Base-by-base conservation (phyloP, 169 alveolate species). In the Cryptosporidium sp. region DNA sequence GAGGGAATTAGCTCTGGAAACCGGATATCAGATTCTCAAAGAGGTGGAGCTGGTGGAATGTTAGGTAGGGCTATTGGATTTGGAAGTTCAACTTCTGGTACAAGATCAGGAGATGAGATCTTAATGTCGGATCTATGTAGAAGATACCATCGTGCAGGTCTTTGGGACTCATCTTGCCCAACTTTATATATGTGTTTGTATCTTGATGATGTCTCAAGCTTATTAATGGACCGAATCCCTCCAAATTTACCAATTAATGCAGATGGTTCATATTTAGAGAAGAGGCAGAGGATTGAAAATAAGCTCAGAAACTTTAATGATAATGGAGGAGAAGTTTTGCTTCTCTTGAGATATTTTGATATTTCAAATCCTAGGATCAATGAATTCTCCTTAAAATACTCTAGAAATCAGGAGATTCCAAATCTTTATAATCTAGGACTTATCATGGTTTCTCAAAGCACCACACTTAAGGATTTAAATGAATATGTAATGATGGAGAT, bases 81-180 rank as follows among this genome's bases (percentile, higher is more conserved):
- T n/a, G 67, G 67, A 26, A 9, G 7, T 10, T 2, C 67, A 26
- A 56, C 2, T 56, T 26, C 67, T n/a, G 72, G 72, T n/a, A n/a
- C 72, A 31, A 37, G 35, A 10, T 31, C 72, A 21, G 70, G 75
- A 35, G 89, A 39, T 8, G 75, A 65, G 1, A 29, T 65, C 26
- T 26, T 61, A 7, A 18, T 80, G 68, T 80, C 89, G 1, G 89
- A 80, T 18, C 67, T 80, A 21, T 80, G 89, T 58, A 60, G 75
- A 29, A 80, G 75, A 26, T 80, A 80, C 45, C 89, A 80, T 51
- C 69, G 89, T 42, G 89, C 52, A 31, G 89, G 89, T 44, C 61
- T 80, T 18, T 80, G 89, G 89, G 89, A 80, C 39, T 80, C 89
- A 18, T 80, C 89, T 29, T 80, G 89, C 18, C 89, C 89, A 2